phyloP scores from a whole-genome alignment of 2,329 filamentous ascomycete species.

The Colletotrichum sp. region DNA sequence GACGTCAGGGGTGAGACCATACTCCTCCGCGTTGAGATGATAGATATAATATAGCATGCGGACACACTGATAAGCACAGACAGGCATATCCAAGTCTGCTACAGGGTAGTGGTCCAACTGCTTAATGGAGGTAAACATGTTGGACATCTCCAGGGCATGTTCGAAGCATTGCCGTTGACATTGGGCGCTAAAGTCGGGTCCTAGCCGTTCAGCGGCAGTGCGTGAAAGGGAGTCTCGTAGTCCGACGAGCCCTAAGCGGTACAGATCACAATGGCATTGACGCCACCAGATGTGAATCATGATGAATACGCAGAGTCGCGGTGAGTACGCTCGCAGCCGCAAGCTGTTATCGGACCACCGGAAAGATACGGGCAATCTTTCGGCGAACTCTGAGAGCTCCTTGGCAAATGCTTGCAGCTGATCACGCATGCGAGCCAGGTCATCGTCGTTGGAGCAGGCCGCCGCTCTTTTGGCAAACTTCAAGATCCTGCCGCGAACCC shows the following conservation, averaged over 20 bases:
- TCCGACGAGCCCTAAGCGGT: slow-evolving; percentile 56
- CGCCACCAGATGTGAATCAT: slow-evolving; percentile 68
- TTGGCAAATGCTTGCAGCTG: slow-evolving; percentile 52
- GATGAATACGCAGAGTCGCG: slow-evolving; percentile 61
- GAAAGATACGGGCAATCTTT: slow-evolving; percentile 59
- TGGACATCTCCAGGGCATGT: slow-evolving; percentile 59
- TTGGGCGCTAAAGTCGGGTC: slow-evolving; percentile 52
- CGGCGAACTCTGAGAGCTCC: slow-evolving; percentile 58
- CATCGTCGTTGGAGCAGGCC: slow-evolving; percentile 44
- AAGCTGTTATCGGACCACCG: slow-evolving; percentile 63
- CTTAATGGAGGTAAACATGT: slow-evolving; percentile 58
- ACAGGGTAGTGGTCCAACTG: slow-evolving; percentile 57
- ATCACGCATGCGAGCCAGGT: slow-evolving; percentile 37
- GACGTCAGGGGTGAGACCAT: slow-evolving; percentile 48
- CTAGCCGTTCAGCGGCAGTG: slow-evolving; percentile 48
- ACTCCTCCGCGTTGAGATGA: slow-evolving; percentile 47
- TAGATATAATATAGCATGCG: slow-evolving; percentile 58
- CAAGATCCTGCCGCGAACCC: slow-evolving; percentile 59
- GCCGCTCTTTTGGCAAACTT: slow-evolving; percentile 55
- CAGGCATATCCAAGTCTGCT: slow-evolving; percentile 59
- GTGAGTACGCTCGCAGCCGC: slow-evolving; percentile 60
- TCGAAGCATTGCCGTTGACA: slow-evolving; percentile 58
- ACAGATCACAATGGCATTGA: slow-evolving; percentile 63
- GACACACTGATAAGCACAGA: slow-evolving; percentile 61
- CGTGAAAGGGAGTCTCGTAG: slow-evolving; percentile 56